Conservation (phyloP, 208 protist species). For the Tritrichomonas musculus region DNA sequence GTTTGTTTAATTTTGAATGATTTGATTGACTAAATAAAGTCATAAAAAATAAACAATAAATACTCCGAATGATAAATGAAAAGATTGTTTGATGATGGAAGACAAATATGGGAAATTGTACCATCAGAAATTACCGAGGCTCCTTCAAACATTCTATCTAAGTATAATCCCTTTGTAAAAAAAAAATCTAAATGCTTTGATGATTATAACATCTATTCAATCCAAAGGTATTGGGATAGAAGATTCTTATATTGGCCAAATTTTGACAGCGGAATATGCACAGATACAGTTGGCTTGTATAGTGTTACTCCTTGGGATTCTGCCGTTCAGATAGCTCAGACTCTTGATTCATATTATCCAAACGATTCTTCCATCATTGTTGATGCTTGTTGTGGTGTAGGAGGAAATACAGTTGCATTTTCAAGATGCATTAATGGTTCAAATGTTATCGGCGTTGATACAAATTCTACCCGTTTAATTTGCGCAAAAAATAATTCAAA, state of each 20-base stretch:
- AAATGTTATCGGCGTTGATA: background rate
- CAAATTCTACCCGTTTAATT: background rate
- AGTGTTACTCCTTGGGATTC: background rate
- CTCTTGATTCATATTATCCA: background rate
- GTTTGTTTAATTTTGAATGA: too few relatives aligned
- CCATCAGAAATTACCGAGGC: too few relatives aligned
- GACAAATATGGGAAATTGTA: too few relatives aligned
- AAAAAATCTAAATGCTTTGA: too few relatives aligned
- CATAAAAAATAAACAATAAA: too few relatives aligned
- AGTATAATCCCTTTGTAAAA: too few relatives aligned
- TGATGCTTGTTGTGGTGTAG: background rate
- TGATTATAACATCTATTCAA: background rate
- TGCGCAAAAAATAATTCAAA: background rate
- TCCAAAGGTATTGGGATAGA: slow-evolving; percentile 1
- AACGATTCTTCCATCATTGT: background rate
- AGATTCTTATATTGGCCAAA: background rate
- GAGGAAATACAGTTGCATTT: background rate
- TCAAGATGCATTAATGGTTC: background rate
- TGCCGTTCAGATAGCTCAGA: background rate
- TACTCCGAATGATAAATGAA: too few relatives aligned
- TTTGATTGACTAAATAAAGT: too few relatives aligned
- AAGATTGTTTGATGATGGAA: too few relatives aligned
- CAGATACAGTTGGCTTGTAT: background rate
- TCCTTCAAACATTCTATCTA: too few relatives aligned
- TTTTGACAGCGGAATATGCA: background rate